Base-by-base conservation (phyloP, 1,284 basidiomycete genomes). In the Leccinum griseonigrum region DNA sequence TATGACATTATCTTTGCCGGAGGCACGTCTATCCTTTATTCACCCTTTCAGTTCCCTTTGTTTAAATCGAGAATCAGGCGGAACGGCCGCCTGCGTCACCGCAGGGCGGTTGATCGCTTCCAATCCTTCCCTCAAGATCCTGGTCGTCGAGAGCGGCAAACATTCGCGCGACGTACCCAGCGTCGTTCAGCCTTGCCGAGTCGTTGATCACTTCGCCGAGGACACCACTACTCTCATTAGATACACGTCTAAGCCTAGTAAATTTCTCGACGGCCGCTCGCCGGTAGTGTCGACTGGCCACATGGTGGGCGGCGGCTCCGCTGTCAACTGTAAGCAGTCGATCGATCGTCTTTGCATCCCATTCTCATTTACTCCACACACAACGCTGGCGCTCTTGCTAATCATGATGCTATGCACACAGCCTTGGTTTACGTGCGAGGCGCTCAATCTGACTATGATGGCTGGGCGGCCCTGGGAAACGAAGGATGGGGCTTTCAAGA, bases 361-460 rank as follows among this genome's bases (percentile, higher is more conserved):
- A 14, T 22, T 29, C 9, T 36, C 10, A 34, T 4, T 34, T n/a
- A 38, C 54, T n/a, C 32, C 32, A 16, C 11, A 32, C 40, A 26
- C 38, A 13, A 22, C n/a, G 4, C 53, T 32, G 36, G 1, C 31
- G 9, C 18, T 58, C 32, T 29, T 22, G 18, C 5, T 1, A 22
- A 48, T 14, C 46, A 48, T 48, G 2, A 48, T 1, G 18, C 43
- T 22, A 6, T 57, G 5, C 29, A 26, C 48, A 10, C 57, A 86
- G 84, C 83, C 66, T 74, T 78, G 60, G 77, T 83, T 68, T 87
- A 86, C 62, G 81, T 78, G 4, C 80, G 85, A 7, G 80, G 80
- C 0, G 72, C 81, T 31, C 78, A 80, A 3, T 85, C 83, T 1
- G 85, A 86, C 66, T 86, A 81, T 59, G 83, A 85, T 58, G 82